phyloP scores from a whole-genome alignment of 2,329 filamentous ascomycete species.

The Lojkania enalia region DNA sequence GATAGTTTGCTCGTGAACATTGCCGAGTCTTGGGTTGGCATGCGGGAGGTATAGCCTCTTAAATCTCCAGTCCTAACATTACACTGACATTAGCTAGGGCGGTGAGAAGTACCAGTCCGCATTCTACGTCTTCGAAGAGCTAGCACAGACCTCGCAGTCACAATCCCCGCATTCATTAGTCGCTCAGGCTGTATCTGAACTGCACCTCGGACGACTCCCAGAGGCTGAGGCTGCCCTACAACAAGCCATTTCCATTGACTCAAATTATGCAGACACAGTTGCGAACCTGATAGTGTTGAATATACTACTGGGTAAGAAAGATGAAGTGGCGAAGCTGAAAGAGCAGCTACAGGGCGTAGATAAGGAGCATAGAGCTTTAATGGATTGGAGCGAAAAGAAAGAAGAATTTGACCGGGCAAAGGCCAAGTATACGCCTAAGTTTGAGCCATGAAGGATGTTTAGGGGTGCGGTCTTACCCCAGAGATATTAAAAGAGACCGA shows the following conservation, averaged over 20 bases:
- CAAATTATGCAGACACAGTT: slow-evolving; percentile 71
- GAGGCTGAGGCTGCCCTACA: slow-evolving; percentile 87
- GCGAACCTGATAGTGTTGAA: slow-evolving; percentile 83
- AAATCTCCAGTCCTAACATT: slow-evolving; percentile 3
- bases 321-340: slow-evolving; percentile 61
- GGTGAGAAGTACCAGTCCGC: slow-evolving; percentile 95
- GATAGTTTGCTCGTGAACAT: slow-evolving; percentile 92
- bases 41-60: slow-evolving; percentile 69
- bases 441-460: slow-evolving; percentile 61
- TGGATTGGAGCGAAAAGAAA: slow-evolving; percentile 81
- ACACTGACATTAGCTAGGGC: slow-evolving; percentile 60
- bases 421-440: slow-evolving; percentile 84
- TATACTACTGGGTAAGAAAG: slow-evolving; percentile 69
- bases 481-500: too few species aligned
- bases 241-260: slow-evolving; percentile 75
- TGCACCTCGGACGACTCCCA: slow-evolving; percentile 84
- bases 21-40: slow-evolving; percentile 91
- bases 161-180: slow-evolving; percentile 76
- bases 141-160: slow-evolving; percentile 83
- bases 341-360: slow-evolving; percentile 58
- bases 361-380: slow-evolving; percentile 70
- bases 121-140: slow-evolving; percentile 97
- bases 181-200: slow-evolving; percentile 85
- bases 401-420: slow-evolving; percentile 84
- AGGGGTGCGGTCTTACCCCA: too few species aligned